Evolutionary conservation across 306 rosid genomes (phyloP).

Genomic region (Quercus alba): DNA sequence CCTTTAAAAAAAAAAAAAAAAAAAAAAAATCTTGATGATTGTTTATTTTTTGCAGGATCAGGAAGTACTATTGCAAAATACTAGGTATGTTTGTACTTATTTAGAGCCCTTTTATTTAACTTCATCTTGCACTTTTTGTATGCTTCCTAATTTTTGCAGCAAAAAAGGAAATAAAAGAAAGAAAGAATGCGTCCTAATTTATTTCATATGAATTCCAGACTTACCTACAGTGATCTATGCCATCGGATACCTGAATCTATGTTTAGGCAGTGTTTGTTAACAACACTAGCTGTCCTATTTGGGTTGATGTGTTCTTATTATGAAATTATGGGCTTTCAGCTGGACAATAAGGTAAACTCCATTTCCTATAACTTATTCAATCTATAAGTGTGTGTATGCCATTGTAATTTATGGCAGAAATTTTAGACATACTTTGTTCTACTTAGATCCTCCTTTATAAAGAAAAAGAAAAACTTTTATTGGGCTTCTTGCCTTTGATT

Average conservation of each 20-base stretch:
- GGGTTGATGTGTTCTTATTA: constrained; percentile 85
- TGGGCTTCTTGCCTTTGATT: neutral
- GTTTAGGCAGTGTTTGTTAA: constrained; percentile 83
- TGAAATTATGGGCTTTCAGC: constrained; percentile 84
- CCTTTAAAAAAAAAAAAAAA: neutral
- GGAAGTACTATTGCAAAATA: constrained; percentile 57
- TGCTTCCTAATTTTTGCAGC: constrained; percentile 21
- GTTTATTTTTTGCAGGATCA: constrained; percentile 64
- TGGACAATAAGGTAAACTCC: constrained; percentile 62
- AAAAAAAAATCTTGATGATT: constrained; percentile 24
- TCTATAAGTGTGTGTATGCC: neutral
- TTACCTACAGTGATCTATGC: constrained; percentile 98
- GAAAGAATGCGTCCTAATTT: constrained; percentile 24
- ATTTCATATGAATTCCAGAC: constrained; percentile 52
- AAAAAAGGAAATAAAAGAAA: too few relatives aligned
- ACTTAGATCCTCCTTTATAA: neutral
- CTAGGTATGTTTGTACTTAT: constrained; percentile 58
- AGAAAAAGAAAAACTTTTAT: neutral
- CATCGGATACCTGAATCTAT: constrained; percentile 81
- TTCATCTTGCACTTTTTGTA: constrained; percentile 14
- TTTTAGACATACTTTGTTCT: neutral
- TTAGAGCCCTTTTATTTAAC: constrained; percentile 10
- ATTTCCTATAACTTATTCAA: constrained; percentile 8
- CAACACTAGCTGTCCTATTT: constrained; percentile 77
- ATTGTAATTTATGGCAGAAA: neutral